Percentiles rank a stretch among this genome's conserved stretches.
phyloP scores from a whole-genome alignment of 1,284 basidiomycete genomes.

The Microbotryum intermedium region DNA sequence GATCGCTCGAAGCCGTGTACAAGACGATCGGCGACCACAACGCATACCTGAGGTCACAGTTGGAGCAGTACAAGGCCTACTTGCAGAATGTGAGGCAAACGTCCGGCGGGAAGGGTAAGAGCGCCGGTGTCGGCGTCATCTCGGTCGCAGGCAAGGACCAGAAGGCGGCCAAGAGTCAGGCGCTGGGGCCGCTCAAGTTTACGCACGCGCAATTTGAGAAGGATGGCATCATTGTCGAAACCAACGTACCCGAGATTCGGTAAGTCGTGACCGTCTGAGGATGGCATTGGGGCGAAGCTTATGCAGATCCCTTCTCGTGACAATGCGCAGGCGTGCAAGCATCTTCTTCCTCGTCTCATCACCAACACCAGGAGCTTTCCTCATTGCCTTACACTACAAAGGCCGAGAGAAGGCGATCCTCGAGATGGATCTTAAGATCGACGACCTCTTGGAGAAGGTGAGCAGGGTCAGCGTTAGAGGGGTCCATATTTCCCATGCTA shows the following conservation, averaged over 20 bases:
- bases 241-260: constrained; percentile 96
- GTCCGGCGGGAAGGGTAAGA: constrained; percentile 61
- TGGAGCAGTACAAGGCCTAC: constrained; percentile 99
- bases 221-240: constrained; percentile 98
- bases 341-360: constrained; percentile 96
- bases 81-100: constrained; percentile 93
- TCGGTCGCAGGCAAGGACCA: constrained; percentile 95
- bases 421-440: constrained; percentile 98
- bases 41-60: constrained; percentile 87
- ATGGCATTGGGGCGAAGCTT: constrained; percentile 5
- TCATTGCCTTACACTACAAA: constrained; percentile 88
- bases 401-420: constrained; percentile 92
- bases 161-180: constrained; percentile 62
- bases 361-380: constrained; percentile 94
- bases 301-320: neutral
- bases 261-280: constrained; percentile 41
- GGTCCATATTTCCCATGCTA: neutral
- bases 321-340: constrained; percentile 64
- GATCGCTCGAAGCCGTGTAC: constrained; percentile 88
- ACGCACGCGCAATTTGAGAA: constrained; percentile 97
- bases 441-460: constrained; percentile 87
- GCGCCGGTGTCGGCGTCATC: constrained; percentile 83
- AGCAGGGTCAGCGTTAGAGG: constrained; percentile 16
- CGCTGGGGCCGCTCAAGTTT: constrained; percentile 90
- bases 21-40: constrained; percentile 99